Conservation (phyloP, 1,139 yeast genomes). For the Entelexis sorbosivorans region DNA sequence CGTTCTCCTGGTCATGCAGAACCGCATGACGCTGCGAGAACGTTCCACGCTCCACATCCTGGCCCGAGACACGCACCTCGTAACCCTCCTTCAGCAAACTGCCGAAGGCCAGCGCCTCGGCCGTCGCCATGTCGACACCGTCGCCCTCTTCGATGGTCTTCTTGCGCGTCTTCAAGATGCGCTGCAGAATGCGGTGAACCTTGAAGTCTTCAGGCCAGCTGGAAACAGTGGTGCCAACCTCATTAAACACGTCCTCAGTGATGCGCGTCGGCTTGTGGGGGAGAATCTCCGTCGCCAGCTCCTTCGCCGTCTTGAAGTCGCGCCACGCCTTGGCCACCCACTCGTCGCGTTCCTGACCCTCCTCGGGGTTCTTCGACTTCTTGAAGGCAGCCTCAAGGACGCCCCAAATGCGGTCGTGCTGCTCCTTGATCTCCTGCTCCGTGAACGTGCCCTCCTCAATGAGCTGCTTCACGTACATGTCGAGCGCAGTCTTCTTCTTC, state of each 20-base stretch:
- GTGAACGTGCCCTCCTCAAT: conserved; percentile 81
- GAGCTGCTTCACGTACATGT: conserved; percentile 70
- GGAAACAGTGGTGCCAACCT: conserved; percentile 67
- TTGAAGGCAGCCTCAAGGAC: conserved; percentile 64
- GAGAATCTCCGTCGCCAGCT: conserved; percentile 85
- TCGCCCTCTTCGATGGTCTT: conserved; percentile 82
- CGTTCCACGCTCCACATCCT: conserved; percentile 99
- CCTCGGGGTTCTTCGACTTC: conserved; percentile 55
- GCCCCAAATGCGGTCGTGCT: conserved; percentile 97
- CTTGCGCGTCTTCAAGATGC: conserved; percentile 79
- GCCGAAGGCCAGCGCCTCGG: conserved; percentile 97
- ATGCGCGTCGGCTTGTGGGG: conserved; percentile 97
- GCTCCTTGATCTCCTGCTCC: conserved; percentile 82
- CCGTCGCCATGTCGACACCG: conserved; percentile 98
- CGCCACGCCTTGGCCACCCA: conserved; percentile 99
- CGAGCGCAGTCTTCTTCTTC: conserved; percentile 77
- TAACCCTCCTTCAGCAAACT: conserved; percentile 85
- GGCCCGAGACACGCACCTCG: conserved; percentile 96
- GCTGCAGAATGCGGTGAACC: conserved; percentile 90
- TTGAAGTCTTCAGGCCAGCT: conserved; percentile 79
- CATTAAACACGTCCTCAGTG: conserved; percentile 56
- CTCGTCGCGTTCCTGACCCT: conserved; percentile 89
- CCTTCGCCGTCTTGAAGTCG: conserved; percentile 95
- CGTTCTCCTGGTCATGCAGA: conserved; percentile 87
- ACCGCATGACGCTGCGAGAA: conserved; percentile 99